phyloP scores from a whole-genome alignment of 2,329 filamentous ascomycete genomes.

The Aureobasidium vineae region DNA sequence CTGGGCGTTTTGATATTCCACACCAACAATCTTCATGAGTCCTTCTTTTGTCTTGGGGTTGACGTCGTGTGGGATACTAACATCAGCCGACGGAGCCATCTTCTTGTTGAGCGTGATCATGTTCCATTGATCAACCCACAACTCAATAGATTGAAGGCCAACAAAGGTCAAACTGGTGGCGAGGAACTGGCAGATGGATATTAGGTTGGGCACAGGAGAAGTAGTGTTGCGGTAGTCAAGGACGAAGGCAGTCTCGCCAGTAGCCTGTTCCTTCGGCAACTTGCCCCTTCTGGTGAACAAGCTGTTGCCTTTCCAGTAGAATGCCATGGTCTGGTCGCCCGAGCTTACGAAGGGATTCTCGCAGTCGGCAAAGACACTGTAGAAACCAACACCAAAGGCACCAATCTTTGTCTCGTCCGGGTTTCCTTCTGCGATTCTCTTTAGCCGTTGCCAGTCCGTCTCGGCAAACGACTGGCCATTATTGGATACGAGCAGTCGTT shows the following conservation, averaged over 20 bases:
- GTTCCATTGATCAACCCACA: constrained; percentile 86
- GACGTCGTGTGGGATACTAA: constrained; percentile 74
- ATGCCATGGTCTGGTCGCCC: constrained; percentile 89
- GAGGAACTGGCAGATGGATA: constrained; percentile 87
- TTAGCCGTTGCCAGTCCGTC: constrained; percentile 90
- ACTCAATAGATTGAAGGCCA: constrained; percentile 78
- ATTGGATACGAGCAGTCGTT: constrained; percentile 86
- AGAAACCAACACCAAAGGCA: constrained; percentile 97
- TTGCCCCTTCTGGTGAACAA: constrained; percentile 86
- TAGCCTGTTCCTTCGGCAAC: constrained; percentile 65
- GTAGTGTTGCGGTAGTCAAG: constrained; percentile 89
- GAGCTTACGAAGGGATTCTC: constrained; percentile 97
- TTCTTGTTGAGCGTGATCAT: constrained; percentile 80
- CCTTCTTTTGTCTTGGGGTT: constrained; percentile 81
- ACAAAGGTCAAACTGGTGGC: constrained; percentile 96
- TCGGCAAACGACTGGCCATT: constrained; percentile 83
- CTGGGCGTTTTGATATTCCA: constrained; percentile 83
- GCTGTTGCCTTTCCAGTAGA: constrained; percentile 99
- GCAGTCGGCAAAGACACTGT: constrained; percentile 97
- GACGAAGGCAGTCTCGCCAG: constrained; percentile 75
- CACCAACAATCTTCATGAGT: constrained; percentile 78
- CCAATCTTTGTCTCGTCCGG: constrained; percentile 99
- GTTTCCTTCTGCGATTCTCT: constrained; percentile 98
- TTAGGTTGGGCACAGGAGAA: constrained; percentile 79
- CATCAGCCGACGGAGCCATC: constrained; percentile 69